Conservation (phyloP, 2,329 filamentous ascomycete genomes). For the Penicillium sp. region DNA sequence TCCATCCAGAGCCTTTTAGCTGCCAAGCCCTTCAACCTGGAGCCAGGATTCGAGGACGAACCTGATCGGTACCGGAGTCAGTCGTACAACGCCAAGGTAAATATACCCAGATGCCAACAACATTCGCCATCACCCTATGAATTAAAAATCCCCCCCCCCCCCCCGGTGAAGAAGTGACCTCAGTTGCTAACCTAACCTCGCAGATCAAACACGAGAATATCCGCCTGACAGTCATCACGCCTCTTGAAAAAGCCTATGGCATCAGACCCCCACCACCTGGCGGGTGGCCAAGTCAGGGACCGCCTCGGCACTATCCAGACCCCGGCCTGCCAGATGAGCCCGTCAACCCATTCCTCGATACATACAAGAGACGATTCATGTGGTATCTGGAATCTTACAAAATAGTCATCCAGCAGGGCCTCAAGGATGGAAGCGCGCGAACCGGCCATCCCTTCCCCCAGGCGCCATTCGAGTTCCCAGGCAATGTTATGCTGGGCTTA, state of each 20-base stretch:
- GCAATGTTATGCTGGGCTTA: conserved; percentile 83
- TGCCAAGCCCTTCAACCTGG: conserved; percentile 90
- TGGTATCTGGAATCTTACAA: conserved; percentile 96
- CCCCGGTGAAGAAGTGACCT: neutral
- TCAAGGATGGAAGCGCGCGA: conserved; percentile 60
- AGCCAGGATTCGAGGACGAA: conserved; percentile 87
- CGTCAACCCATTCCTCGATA: conserved; percentile 75
- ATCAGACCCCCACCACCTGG: conserved; percentile 48
- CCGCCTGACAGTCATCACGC: conserved; percentile 82
- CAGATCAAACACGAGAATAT: conserved; percentile 91
- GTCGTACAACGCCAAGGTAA: conserved; percentile 79
- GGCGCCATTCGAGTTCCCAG: conserved; percentile 84
- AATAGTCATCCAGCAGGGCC: conserved; percentile 68
- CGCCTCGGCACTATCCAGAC: conserved; percentile 46
- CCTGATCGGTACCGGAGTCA: conserved; percentile 74
- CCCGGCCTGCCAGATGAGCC: neutral
- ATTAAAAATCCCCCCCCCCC: neutral
- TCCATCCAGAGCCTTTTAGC: conserved; percentile 98
- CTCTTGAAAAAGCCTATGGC: conserved; percentile 78
- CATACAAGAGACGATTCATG: conserved; percentile 88
- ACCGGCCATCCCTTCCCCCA: conserved; percentile 70
- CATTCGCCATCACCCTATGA: neutral
- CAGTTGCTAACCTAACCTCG: neutral
- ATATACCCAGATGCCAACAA: neutral
- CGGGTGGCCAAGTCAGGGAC: conserved; percentile 31